Base-by-base conservation (phyloP, 1,139 yeast species). In the Candida mesenterica region DNA sequence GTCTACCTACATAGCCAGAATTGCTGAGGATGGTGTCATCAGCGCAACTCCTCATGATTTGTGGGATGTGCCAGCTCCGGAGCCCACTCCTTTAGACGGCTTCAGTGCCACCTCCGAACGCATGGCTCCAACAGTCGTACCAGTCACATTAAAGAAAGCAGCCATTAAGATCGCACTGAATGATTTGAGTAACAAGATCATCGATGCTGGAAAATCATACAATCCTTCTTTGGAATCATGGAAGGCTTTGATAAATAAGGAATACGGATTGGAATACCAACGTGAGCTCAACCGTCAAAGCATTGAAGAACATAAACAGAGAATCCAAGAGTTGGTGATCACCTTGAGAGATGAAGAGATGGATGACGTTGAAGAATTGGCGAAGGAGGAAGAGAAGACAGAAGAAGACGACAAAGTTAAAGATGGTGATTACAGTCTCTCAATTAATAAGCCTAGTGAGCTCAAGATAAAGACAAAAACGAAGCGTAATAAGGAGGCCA, bases 131-230 rank as follows among this genome's bases (percentile, higher is more conserved):
- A 65, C 68, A 3, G 64, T 55, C 7, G 22, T 8, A 4, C 94
- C 95, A 8, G 57, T 58, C 22, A 83, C 95, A 0, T 52, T 84
- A 42, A 65, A 62, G 28, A 61, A 64, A 33, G 66, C 66, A 2
- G 88, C 96, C 1, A 59, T 80, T 19, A 51, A 62, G 46, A 68
- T 73, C 15, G 59, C 70, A 5, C 80, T 77, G 16, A 62, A 53
- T 5, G 59, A 50, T 20, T 38, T 44, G 32, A 45, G 37, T 15
- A 35, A 38, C 9, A 52, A 58, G 26, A 42, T 80, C 5, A 88
- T 92, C 14, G 83, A 82, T 50, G 92, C 82, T 2, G 98, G 98
- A 37, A 85, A 85, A 58, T 90, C 97, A 3, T 92, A 92, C 56
- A 92, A 92, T 56, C 98, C 98, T 24, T 76, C 94, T 10, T 68